Evolutionary conservation across 495 filamentous ascomycete species (phyloP).

Genomic region (Penicillium goetzii): DNA sequence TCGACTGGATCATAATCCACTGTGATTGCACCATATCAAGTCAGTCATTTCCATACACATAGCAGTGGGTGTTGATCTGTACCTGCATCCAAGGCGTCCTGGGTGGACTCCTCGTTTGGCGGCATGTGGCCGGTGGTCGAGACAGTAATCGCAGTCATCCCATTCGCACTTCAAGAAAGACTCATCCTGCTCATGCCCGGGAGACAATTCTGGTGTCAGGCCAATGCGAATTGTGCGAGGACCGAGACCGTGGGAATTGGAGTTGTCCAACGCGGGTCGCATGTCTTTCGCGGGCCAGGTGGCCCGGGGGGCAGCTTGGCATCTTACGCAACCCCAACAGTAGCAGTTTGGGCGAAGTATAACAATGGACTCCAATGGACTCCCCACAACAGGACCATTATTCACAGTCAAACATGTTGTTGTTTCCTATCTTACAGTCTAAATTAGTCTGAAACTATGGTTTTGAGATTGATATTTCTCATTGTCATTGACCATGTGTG

Average conservation of each 20-base stretch:
- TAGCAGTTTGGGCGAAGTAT: background rate
- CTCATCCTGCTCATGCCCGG: conserved; percentile 36
- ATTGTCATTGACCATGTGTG: conserved; percentile 33
- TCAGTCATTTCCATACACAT: conserved; percentile 26
- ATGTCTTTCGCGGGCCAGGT: conserved; percentile 26
- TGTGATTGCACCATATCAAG: conserved; percentile 36
- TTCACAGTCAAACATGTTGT: background rate
- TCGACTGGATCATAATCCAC: conserved; percentile 93
- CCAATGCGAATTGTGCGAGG: conserved; percentile 21
- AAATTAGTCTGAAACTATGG: background rate
- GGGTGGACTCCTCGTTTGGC: conserved; percentile 39
- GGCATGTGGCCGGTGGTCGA: conserved; percentile 45
- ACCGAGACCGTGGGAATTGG: conserved; percentile 2
- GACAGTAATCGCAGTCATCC: conserved; percentile 45
- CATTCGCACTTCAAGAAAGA: conserved; percentile 38
- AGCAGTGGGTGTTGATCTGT: conserved; percentile 14
- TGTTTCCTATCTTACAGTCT: background rate
- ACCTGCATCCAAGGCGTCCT: conserved; percentile 53
- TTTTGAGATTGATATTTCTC: conserved; percentile 25
- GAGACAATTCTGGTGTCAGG: conserved; percentile 29
- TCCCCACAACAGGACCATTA: too few species aligned
- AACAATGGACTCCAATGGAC: too few species aligned
- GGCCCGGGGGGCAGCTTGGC: conserved; percentile 26
- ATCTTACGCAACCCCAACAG: conserved; percentile 24
- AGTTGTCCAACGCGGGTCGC: conserved; percentile 20